Evolutionary conservation across 208 protist species (phyloP), one percentile per base, ranked within the genome.

Genomic region (Trichomonas tenax): DNA sequence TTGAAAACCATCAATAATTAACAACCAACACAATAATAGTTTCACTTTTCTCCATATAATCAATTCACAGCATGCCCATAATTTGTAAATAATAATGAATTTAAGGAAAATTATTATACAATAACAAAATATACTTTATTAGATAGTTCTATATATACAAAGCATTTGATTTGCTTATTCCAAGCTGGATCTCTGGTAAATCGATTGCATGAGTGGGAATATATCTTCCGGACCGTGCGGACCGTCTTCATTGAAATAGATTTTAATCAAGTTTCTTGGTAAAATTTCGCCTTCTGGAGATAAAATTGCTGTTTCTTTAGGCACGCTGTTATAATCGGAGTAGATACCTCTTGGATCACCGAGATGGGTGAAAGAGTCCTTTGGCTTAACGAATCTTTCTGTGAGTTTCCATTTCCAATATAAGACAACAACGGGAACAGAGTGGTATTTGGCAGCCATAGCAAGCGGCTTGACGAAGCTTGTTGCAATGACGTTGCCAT

Each of bases 321-420:
- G 82, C 15, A 89, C 82, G 14, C 46, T 51, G 46, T 51, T 51
- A 14, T 51, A 51, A 15, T 51, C 46, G 46, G 46, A 3, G 14
- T 51, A 51, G 6, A 89, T 48, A 89, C 44, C 82, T 46, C 44
- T 89, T 48, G 82, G 82, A 48, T 9, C 11, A n/a, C 38, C 82
- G 0, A 89, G 26, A 48, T 38, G 9, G 0, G 82, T 89, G 40
- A 89, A 89, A 21, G 40, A 48, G n/a, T 89, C 82, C 44, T 89
- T 89, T 48, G 82, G 82, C 40, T 89, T 89, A 14, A 48, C 15
- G 26, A 89, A 89, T 21, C 82, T 15, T 11, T 89, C 82, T 48
- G 82, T 48, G 40, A 89, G 82, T n/a, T 89, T 89, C 14, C 82
- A 48, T n/a, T 48, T 89, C 82, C 82, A 89, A 89, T 89, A 89